A percentile compares a stretch with the other conserved stretches of the same genome.
Conservation (phyloP, 169 alveolate genomes). For the Fabrea salina region DNA sequence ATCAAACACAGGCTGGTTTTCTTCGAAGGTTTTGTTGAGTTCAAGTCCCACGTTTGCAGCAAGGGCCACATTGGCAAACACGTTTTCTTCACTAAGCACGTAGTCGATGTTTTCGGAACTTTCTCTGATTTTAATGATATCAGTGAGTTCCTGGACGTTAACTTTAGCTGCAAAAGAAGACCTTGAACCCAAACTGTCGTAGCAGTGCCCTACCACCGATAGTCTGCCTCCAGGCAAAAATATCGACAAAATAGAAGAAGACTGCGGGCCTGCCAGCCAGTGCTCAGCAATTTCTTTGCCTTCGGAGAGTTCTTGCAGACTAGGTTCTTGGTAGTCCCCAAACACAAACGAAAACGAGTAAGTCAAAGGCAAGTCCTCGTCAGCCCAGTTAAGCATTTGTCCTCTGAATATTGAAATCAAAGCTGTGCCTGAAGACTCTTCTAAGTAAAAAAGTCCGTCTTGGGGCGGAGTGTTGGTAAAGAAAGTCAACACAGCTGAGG, state of each 20-base stretch:
- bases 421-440: constrained; percentile 4
- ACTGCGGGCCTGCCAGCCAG: background rate
- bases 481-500: background rate
- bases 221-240: background rate
- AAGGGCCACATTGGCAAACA: background rate
- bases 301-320: background rate
- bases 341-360: background rate
- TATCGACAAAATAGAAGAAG: background rate
- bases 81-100: background rate
- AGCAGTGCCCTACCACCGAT: background rate
- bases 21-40: background rate
- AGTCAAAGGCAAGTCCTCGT: background rate
- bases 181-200: constrained; percentile 1
- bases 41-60: background rate
- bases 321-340: background rate
- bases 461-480: background rate
- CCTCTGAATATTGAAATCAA: background rate
- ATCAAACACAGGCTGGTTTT: background rate
- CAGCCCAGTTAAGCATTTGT: constrained; percentile 9
- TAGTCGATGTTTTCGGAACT: background rate
- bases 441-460: background rate
- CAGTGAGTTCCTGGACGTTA: background rate
- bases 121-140: background rate
- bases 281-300: background rate
- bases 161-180: background rate